Base-by-base conservation (phyloP, 73 alveolate genomes). In the Tetrahymena thermophila region DNA sequence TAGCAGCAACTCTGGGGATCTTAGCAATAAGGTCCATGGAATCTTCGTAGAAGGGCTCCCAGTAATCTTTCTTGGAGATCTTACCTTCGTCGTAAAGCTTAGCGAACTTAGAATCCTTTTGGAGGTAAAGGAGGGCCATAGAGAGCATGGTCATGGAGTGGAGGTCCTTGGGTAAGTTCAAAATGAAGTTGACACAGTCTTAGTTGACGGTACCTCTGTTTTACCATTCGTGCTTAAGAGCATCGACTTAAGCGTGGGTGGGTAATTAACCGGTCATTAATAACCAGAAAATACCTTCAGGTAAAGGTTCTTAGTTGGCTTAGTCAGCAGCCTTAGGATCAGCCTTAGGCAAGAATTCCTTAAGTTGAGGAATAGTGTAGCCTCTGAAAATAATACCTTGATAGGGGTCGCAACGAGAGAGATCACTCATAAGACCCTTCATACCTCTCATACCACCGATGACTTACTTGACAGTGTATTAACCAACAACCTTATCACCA, bases 381-480 rank as follows among this genome's bases (percentile, higher is more conserved):
- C 97, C 99, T 89, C 99, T 93, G 96, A 96, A 98, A 35, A 93
- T 97, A 94, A 98, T 98, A 35, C 99, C 99, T 44, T 96, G 43
- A 85, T 94, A 85, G 37, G 99, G 98, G 95, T 98, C 99, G 42
- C 98, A 96, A 85, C 98, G 96, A 25, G 99, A 98, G 50, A 99
- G 98, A 89, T 98, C 99, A 57, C 97, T 96, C 93, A 98, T 43
- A 83, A 98, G 93, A 40, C 98, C 99, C 43, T 97, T 94, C 97
- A 98, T 96, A 34, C 99, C 98, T 96, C 99, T 95, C 99, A 98
- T 98, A 28, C 99, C 99, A 23, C 99, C 99, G 17, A 98, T 93
- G 71, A 97, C 98, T 93, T 98, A 96, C 85, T 96, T 98, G 25
- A 98, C 98, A 43, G 98, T 97, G 93, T 84, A 83, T 57, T 57